Evolutionary conservation across 768 basidiomycete species (phyloP), one percentile per base, ranked within the genome.

Genomic region (Hypholoma sublateritium): DNA sequence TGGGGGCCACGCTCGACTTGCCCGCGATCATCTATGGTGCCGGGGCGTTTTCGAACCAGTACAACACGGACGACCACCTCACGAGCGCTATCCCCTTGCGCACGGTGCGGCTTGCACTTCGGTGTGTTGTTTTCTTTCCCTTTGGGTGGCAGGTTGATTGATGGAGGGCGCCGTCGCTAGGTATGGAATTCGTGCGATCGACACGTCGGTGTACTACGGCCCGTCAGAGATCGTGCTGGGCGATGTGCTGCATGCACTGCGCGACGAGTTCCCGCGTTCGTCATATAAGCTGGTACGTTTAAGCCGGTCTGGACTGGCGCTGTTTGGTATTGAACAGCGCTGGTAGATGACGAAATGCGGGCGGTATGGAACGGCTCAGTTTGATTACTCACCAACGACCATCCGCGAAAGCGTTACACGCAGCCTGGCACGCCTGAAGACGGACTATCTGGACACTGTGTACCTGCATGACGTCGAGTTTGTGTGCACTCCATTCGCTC

Each of bases 391-490:
- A 1, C 87, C 89, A 1, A 60, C 67, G 5, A 83, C 79, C 35
- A 82, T 95, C 53, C 83, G 87, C 16, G 75, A 78, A 19, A 88
- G 86, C 59, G 80, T 95, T 16, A 69, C 76, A 47, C 82, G 82
- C 56, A 91, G 89, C 63, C 73, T 93, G 32, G 71, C 76, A 42
- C 83, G 91, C 19, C 65, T 95, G 55, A 81, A 87, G 50, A 94
- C 93, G 11, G 70, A 77, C 56, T 93, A 94, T 66, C 77, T 95
- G 35, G 93, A 95, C 62, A 75, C 77, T 0, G 89, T 93, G 0
- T 93, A 89, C 66, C 72, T 93, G 28, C 93, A 95, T 65, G 93
- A 95, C 67, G 81, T 90, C 47, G 93, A 95, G 74, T 91, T 85
- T 61, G 81, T 94, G 12, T 80, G 80, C 39, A 78, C 83, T 2